phyloP scores from a whole-genome alignment of 345 rosid genomes.

The Aurinia saxatilis region DNA sequence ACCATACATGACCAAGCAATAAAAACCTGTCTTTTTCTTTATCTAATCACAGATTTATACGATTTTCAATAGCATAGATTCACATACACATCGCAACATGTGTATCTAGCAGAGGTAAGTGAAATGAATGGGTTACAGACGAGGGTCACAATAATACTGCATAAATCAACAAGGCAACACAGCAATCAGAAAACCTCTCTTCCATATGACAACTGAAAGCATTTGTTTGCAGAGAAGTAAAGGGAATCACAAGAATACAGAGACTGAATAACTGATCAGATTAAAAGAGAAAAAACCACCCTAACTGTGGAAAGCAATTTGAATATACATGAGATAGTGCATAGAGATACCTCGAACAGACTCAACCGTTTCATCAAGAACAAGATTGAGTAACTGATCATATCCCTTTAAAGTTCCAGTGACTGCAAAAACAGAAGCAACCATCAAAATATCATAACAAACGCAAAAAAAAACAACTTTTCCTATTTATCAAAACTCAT shows the following conservation, averaged over 20 bases:
- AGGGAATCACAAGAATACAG: no score
- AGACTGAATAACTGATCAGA: no score
- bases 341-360: conserved; percentile 65
- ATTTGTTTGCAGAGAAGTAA: no score
- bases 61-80: background rate
- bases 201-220: no score
- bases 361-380: conserved; percentile 83
- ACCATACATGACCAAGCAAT: background rate
- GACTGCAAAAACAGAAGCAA: conserved; percentile 40
- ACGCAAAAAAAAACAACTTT: no score
- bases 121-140: background rate
- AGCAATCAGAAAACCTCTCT: no score
- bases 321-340: no score
- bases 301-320: no score
- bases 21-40: background rate
- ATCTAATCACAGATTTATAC: background rate
- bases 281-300: no score
- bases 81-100: background rate
- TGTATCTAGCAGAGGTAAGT: background rate
- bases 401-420: conserved; percentile 94
- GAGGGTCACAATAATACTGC: no score
- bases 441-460: background rate
- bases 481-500: no score
- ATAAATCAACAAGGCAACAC: no score
- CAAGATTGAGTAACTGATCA: conserved; percentile 91